Evolutionary conservation across 768 basidiomycete genomes (phyloP), one percentile per base, ranked within the genome.

Genomic region (Symmetrospora coprosmae): DNA sequence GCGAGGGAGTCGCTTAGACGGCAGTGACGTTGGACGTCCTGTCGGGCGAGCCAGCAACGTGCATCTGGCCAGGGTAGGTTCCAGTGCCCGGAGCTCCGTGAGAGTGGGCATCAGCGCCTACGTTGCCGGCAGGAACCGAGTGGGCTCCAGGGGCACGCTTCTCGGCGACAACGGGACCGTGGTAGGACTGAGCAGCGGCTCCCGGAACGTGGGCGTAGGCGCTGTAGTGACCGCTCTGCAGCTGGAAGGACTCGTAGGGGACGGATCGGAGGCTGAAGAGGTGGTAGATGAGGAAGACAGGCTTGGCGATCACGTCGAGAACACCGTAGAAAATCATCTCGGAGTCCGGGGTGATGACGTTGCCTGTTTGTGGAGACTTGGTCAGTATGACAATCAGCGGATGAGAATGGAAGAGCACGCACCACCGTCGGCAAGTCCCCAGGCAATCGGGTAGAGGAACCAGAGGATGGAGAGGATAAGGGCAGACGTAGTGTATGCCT

Each of bases 391-490:
- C 31, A 13, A 7, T 21, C 9, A 30, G 27, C 23, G 9, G 13
- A 30, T 16, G 11, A 34, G 9, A 17, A 50, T 13, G 11, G 13
- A 17, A 50, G 33, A 9, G 9, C 9, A 27, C 49, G 33, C 11
- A 13, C 25, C 50, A 16, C 79, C 79, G 55, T 80, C 80, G 25
- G 75, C 74, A 30, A 78, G 72, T 48, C 76, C 80, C 80, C 80
- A 81, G 25, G 74, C 75, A 63, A 82, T 76, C 9, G 81, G 78
- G 72, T 81, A 81, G n/a, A 79, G 64, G 59, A 78, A 56, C 77
- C 78, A 80, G 65, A 81, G 72, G 71, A 80, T 74, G n/a, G 76
- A 73, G 62, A 82, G 73, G 71, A 75, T 75, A 14, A 64, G 65
- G 2, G 78, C 75, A n/a, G 75, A 74, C 19, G 34, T 64, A 43